Percentiles rank a stretch among this genome's conserved stretches.
phyloP scores from a whole-genome alignment of 306 rosid genomes.

The Malus sieversii region DNA sequence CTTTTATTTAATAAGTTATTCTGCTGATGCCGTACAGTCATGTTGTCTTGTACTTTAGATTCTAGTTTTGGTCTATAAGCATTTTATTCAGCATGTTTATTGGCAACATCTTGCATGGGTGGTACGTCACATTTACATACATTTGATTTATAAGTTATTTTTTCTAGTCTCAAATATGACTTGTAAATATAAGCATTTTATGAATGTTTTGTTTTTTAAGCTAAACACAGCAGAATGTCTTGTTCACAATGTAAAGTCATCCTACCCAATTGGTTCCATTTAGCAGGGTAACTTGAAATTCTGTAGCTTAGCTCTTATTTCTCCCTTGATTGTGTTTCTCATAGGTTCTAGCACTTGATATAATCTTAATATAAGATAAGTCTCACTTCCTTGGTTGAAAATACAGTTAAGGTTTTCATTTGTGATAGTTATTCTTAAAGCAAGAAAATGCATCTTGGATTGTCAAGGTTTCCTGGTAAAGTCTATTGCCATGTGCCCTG shows the following conservation, averaged over 20 bases:
- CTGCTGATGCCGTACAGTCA: not conserved
- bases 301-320: not conserved
- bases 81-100: not conserved
- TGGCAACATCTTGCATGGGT: not conserved
- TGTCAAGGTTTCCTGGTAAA: not conserved
- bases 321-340: not conserved
- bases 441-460: not conserved
- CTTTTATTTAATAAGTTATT: not conserved
- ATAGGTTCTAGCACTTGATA: not conserved
- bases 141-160: not conserved
- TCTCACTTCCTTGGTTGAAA: not conserved
- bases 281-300: not conserved
- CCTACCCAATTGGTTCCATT: not conserved
- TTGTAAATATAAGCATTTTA: not conserved
- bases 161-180: not conserved
- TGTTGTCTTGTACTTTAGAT: not conserved
- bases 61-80: not conserved
- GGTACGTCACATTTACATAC: not conserved
- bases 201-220: not conserved
- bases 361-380: not conserved
- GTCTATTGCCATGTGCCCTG: not conserved
- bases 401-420: not conserved
- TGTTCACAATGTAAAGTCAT: not conserved
- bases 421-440: not conserved
- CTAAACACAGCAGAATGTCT: not conserved